Evolutionary conservation across 306 rosid genomes (phyloP).

Genomic region (Parietaria judaica): DNA sequence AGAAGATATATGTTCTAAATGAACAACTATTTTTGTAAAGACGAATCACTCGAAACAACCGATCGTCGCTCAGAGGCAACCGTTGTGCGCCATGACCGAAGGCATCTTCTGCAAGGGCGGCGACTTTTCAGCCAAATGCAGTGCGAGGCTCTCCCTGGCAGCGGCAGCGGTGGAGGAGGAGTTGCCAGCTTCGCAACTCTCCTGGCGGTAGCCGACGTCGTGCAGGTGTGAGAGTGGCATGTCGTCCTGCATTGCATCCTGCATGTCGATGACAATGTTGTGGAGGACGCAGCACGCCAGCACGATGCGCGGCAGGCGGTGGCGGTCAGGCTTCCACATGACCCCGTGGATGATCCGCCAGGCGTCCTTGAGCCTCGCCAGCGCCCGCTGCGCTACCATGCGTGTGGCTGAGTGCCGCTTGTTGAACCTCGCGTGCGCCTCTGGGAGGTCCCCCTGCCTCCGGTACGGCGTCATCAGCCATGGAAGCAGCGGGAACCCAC

Average conservation of each 20-base stretch:
- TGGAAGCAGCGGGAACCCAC: conserved; percentile 70
- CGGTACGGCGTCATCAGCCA: conserved; percentile 78
- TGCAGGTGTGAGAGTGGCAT: conserved; percentile 47
- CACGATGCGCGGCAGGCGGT: conserved; percentile 66
- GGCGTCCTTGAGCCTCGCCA: conserved; percentile 66
- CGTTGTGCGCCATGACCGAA: not conserved
- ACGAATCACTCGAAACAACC: not conserved
- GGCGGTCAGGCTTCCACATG: conserved; percentile 85
- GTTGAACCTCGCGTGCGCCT: conserved; percentile 45
- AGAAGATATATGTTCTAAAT: conserved; percentile 5
- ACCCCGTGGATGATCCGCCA: conserved; percentile 80
- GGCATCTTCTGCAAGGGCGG: conserved; percentile 12
- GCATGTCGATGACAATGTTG: conserved; percentile 71
- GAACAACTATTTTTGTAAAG: conserved; percentile 2
- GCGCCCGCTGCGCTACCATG: conserved; percentile 68
- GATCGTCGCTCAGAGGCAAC: not conserved
- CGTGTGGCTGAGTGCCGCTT: conserved; percentile 49
- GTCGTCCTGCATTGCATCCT: conserved; percentile 48
- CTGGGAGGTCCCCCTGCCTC: conserved; percentile 43
- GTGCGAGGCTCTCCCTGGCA: conserved; percentile 55
- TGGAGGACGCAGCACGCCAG: conserved; percentile 84
- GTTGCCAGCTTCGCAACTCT: conserved; percentile 47
- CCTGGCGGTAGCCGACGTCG: conserved; percentile 56
- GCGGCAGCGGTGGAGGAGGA: conserved; percentile 24
- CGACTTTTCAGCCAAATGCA: conserved; percentile 38